Conservation (phyloP, 495 filamentous ascomycete genomes). For the Aspergillus haitiensis region DNA sequence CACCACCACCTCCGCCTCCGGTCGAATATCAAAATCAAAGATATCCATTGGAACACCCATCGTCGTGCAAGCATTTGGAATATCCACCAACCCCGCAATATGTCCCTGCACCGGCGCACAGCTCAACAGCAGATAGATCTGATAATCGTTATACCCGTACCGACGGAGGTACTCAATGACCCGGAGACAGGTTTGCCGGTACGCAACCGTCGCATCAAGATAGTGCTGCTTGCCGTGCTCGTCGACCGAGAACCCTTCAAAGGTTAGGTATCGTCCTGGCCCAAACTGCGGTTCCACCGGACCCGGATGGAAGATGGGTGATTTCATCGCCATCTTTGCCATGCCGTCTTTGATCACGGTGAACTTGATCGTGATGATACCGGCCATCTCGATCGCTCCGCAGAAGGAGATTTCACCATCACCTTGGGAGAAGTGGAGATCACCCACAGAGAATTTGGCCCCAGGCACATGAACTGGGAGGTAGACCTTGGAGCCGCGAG, state of each 20-base stretch:
- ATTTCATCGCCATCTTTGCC: slow-evolving; percentile 74
- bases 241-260: slow-evolving; percentile 94
- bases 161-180: slow-evolving; percentile 84
- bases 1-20: slow-evolving; percentile 60
- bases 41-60: slow-evolving; percentile 92
- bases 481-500: slow-evolving; percentile 82
- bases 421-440: slow-evolving; percentile 87
- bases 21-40: slow-evolving; percentile 90
- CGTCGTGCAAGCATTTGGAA: slow-evolving; percentile 84
- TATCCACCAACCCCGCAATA: slow-evolving; percentile 91
- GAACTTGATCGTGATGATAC: slow-evolving; percentile 89
- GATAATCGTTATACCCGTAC: slow-evolving; percentile 77
- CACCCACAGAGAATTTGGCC: slow-evolving; percentile 90
- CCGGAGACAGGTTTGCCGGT: slow-evolving; percentile 79
- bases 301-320: slow-evolving; percentile 84
- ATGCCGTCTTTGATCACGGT: slow-evolving; percentile 84
- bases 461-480: slow-evolving; percentile 83
- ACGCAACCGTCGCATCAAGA: slow-evolving; percentile 89
- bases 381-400: slow-evolving; percentile 96
- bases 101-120: slow-evolving; percentile 92
- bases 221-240: slow-evolving; percentile 91
- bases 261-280: slow-evolving; percentile 81
- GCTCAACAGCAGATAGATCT: slow-evolving; percentile 85
- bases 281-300: slow-evolving; percentile 92
- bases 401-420: slow-evolving; percentile 97